Conservation (phyloP, 805 yeast species). For the Lipomyces mesembrius region DNA sequence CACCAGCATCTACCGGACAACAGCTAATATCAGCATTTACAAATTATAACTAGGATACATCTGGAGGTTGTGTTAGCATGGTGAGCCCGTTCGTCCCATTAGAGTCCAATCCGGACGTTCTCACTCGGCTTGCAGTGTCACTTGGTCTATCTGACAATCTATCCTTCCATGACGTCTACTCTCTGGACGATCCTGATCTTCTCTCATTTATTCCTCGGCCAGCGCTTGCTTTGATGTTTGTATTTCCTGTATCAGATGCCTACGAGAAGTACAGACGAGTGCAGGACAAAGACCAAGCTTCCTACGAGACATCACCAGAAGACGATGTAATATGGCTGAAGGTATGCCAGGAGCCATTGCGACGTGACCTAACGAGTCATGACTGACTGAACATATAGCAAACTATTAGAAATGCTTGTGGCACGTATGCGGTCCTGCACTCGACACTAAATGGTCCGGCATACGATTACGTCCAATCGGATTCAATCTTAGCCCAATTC, state of each 20-base stretch:
- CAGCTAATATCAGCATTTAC: neutral
- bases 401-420: constrained; percentile 87
- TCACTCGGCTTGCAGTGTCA: constrained; percentile 66
- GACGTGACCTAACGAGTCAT: neutral
- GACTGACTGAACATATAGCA: constrained; percentile 53
- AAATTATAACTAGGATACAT: too few relatives aligned
- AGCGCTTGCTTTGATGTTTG: constrained; percentile 68
- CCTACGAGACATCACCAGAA: constrained; percentile 29
- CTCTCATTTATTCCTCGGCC: constrained; percentile 84
- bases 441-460: constrained; percentile 51
- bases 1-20: neutral
- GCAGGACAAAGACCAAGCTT: constrained; percentile 47
- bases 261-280: constrained; percentile 58
- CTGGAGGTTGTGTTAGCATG: constrained; percentile 6
- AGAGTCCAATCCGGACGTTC: constrained; percentile 88
- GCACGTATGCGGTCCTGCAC: constrained; percentile 85
- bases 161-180: constrained; percentile 78
- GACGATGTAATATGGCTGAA: constrained; percentile 65
- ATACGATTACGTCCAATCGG: constrained; percentile 41
- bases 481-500: constrained; percentile 42
- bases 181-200: constrained; percentile 82
- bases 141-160: constrained; percentile 68
- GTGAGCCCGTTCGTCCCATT: constrained; percentile 60
- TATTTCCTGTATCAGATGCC: constrained; percentile 74
- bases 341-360: constrained; percentile 5